A percentile compares a stretch with the other conserved stretches of the same genome.
phyloP scores from a whole-genome alignment of 257 asterid species.

The Sherardia arvensis region DNA sequence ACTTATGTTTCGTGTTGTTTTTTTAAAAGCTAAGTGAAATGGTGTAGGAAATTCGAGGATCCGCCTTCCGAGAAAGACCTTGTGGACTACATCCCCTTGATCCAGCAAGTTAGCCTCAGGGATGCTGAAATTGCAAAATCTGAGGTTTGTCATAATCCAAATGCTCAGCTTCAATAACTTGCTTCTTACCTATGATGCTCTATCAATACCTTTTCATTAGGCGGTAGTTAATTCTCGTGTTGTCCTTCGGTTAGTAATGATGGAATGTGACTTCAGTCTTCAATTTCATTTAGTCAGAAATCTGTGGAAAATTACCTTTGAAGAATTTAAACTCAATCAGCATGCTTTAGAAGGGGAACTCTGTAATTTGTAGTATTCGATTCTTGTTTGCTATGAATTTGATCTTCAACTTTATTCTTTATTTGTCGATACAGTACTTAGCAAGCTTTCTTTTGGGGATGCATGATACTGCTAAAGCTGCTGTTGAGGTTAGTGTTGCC shows the following conservation, averaged over 20 bases:
- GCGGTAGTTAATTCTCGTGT: background rate
- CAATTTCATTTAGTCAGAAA: background rate
- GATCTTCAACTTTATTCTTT: background rate
- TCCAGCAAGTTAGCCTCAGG: constrained; percentile 38
- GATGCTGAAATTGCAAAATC: constrained; percentile 46
- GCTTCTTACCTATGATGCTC: background rate
- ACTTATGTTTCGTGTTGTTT: background rate
- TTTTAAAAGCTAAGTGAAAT: constrained; percentile 10
- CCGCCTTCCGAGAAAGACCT: constrained; percentile 57
- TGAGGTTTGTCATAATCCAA: constrained; percentile 27
- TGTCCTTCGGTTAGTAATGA: background rate
- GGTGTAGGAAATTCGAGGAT: constrained; percentile 42
- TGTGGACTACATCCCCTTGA: constrained; percentile 36
- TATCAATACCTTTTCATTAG: background rate
- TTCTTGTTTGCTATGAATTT: background rate
- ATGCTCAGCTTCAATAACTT: background rate
- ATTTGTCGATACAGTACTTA: constrained; percentile 33
- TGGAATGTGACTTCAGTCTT: background rate
- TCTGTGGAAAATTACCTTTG: background rate
- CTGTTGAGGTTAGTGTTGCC: constrained; percentile 30
- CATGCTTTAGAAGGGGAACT: background rate
- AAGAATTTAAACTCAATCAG: background rate
- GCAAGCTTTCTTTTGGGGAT: constrained; percentile 28
- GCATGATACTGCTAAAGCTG: constrained; percentile 26
- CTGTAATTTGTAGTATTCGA: background rate